A percentile compares a stretch with the other conserved stretches of the same genome.
Evolutionary conservation across 306 rosid genomes (phyloP).

Genomic region (Casuarina equisetifolia): DNA sequence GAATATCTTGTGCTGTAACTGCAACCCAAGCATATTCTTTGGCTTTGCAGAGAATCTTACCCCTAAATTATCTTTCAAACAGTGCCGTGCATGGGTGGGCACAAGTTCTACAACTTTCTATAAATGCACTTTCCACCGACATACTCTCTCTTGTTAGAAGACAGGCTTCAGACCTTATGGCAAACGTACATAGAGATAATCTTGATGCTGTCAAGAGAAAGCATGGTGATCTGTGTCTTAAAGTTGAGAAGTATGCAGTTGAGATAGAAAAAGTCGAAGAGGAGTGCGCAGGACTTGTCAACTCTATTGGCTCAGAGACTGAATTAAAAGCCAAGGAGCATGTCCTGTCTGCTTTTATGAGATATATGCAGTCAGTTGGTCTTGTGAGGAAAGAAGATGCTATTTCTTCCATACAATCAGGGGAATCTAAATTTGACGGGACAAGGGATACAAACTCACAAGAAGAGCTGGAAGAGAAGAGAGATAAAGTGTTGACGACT

Average conservation of each 20-base stretch:
- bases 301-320: conserved; percentile 66
- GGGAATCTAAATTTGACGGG: conserved; percentile 48
- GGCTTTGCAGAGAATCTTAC: conserved; percentile 88
- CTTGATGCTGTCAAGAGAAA: conserved; percentile 50
- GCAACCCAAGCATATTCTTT: conserved; percentile 74
- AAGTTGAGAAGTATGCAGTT: conserved; percentile 60
- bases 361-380: conserved; percentile 67
- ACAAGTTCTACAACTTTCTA: conserved; percentile 72
- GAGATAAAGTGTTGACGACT: conserved; percentile 50
- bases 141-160: conserved; percentile 76
- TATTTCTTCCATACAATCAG: conserved; percentile 43
- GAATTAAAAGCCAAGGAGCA: conserved; percentile 78
- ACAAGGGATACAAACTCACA: conserved; percentile 40
- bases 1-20: conserved; percentile 61
- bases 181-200: conserved; percentile 55
- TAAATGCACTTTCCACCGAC: conserved; percentile 70
- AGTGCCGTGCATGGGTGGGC: conserved; percentile 96
- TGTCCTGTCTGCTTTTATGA: conserved; percentile 65
- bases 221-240: conserved; percentile 67
- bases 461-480: conserved; percentile 58
- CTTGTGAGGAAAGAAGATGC: conserved; percentile 55
- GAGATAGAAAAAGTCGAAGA: conserved; percentile 73
- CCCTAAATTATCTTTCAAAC: conserved; percentile 76
- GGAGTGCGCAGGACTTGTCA: conserved; percentile 65
- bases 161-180: conserved; percentile 82